These are phyloP conservation scores for Didymella pomorum DNA, from an alignment of 2,329 filamentous ascomycete species.

Conservation along the genomic window DNA sequence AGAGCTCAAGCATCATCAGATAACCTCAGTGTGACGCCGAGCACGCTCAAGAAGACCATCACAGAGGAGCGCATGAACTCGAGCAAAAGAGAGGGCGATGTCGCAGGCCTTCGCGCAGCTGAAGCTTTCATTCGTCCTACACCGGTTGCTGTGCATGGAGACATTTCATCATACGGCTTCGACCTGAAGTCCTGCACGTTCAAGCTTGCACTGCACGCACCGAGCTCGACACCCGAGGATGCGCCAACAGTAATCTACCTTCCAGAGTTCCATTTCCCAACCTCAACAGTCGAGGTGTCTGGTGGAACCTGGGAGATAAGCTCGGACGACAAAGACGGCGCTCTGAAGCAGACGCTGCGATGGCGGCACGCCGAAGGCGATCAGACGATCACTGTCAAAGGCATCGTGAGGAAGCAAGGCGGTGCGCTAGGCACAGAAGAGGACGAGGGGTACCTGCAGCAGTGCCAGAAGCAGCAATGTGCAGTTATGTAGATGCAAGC, in stretches of 20 bases:
- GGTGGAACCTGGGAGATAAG: conserved; percentile 91
- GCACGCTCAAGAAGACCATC: conserved; percentile 77
- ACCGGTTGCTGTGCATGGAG: conserved; percentile 77
- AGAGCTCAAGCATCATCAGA: conserved; percentile 57
- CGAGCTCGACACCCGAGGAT: conserved; percentile 66
- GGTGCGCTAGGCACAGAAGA: conserved; percentile 65
- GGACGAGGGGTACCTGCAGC: conserved; percentile 80
- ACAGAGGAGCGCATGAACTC: conserved; percentile 61
- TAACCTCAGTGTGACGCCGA: conserved; percentile 69
- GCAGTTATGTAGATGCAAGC: conserved; percentile 52
- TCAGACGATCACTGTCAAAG: conserved; percentile 79
- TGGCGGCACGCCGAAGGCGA: conserved; percentile 95
- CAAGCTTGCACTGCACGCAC: conserved; percentile 71
- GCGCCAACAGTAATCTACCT: conserved; percentile 83
- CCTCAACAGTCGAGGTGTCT: conserved; percentile 75
- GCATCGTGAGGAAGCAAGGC: conserved; percentile 68
- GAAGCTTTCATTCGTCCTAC: conserved; percentile 92
- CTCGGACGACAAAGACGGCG: conserved; percentile 73
- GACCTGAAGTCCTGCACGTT: conserved; percentile 83
- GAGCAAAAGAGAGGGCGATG: conserved; percentile 35
- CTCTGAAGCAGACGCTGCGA: conserved; percentile 75
- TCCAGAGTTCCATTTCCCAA: conserved; percentile 91
- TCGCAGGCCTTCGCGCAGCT: conserved; percentile 79
- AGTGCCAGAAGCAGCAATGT: conserved; percentile 57
- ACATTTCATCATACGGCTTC: conserved; percentile 76